These are phyloP conservation scores for Zymoseptoria pseudotritici DNA, from an alignment of 2,329 filamentous ascomycete genomes.

Conservation along the genomic window DNA sequence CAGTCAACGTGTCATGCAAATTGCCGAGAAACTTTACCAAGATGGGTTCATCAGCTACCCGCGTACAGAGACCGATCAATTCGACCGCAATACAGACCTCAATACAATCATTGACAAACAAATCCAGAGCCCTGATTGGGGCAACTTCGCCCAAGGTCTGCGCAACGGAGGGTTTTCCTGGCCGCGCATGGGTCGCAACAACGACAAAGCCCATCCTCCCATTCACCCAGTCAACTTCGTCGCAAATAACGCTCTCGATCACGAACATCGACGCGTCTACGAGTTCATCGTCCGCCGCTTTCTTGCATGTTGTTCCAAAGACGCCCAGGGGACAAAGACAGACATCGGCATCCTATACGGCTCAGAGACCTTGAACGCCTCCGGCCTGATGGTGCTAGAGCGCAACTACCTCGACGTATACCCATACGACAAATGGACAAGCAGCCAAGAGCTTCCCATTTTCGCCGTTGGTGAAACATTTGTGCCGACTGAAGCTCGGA, in stretches of 20 bases:
- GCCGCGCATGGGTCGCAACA: conserved; percentile 75
- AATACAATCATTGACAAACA: conserved; percentile 76
- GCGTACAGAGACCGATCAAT: conserved; percentile 92
- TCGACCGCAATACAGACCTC: conserved; percentile 83
- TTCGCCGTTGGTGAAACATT: conserved; percentile 77
- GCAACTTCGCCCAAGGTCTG: conserved; percentile 67
- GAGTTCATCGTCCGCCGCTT: conserved; percentile 90
- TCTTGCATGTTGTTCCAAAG: conserved; percentile 89
- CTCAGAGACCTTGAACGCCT: conserved; percentile 71
- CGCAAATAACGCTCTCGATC: conserved; percentile 51
- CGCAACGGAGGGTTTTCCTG: conserved; percentile 69
- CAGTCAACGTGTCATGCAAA: conserved; percentile 80
- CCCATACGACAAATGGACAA: conserved; percentile 93
- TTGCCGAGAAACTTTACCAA: conserved; percentile 81
- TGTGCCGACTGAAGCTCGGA: conserved; percentile 78
- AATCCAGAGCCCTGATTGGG: conserved; percentile 68
- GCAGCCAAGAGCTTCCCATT: conserved; percentile 70
- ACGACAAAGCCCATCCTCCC: conserved; percentile 94
- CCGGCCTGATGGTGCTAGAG: conserved; percentile 76
- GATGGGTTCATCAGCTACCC: conserved; percentile 97
- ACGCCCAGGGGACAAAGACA: conserved; percentile 78
- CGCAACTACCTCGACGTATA: conserved; percentile 94
- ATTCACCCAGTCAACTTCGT: conserved; percentile 94
- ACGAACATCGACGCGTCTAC: conserved; percentile 65
- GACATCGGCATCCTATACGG: conserved; percentile 81